Base-by-base conservation (phyloP, 306 rosid genomes). In the Begonia peltatifolia region DNA sequence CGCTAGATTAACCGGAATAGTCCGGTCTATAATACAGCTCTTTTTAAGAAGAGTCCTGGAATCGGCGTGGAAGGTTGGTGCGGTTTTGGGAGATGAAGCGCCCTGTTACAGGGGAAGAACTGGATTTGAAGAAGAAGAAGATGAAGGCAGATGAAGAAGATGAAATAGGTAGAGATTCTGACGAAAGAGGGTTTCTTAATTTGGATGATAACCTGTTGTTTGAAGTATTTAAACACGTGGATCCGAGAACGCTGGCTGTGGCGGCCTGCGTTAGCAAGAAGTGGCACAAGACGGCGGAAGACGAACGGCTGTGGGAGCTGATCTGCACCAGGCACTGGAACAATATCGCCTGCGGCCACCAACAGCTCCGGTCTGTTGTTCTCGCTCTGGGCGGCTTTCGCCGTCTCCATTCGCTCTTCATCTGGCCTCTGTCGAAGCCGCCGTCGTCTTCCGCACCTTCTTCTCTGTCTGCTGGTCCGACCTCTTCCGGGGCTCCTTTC, bases 221-320 rank as follows among this genome's bases (percentile, higher is more conserved):
- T 54, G 99, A 92, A 80, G 96, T 92, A 68, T 46, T 92, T 12
- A 92, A 86, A 61, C 95, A 83, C 66, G 96, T 77, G 57, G 94
- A 92, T 15, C 93, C 84, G 2, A 69, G 56, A 66, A 63, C 96
- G 3, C 66, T 92, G 36, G 99, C 81, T 0, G 57, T 68, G 81
- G 84, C 94, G 16, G 78, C 69, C 4, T 83, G 96, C 35, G 99
- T 92, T 52, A 86, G 71, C 84, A 81, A 81, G 62, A 94, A 86
- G 72, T 92, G 99, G 99, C 77, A 81, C 62, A 82, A 77, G 54
- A 83, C 99, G 11, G 84, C 88, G 6, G 78, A 76, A 55, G 99
- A 92, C 49, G 99, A 92, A 83, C 78, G 99, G 58, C 96, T 92
- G 1, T 92, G 99, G 99, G 99, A 92, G 80, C 77, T 92, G 75